Percentiles rank a stretch among this genome's conserved stretches.
Evolutionary conservation across 768 basidiomycete genomes (phyloP).

Genomic region (Mycena venus): DNA sequence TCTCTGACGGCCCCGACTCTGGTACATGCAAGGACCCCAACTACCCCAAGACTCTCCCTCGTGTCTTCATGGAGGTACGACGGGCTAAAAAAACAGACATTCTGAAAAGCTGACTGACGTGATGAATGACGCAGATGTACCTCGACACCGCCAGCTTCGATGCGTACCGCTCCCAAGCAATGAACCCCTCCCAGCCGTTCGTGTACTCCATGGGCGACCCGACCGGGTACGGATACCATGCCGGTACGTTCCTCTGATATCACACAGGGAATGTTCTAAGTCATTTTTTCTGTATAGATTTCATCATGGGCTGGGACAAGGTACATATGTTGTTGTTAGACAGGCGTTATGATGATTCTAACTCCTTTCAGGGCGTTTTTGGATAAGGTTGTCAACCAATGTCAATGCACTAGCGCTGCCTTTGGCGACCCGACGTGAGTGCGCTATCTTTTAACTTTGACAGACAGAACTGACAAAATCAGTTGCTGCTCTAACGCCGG

Average conservation of each 20-base stretch:
- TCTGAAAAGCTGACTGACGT: not conserved
- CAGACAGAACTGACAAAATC: not conserved
- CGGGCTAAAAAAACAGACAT: not conserved
- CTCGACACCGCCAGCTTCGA: conserved; percentile 57
- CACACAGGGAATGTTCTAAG: not conserved
- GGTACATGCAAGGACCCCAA: conserved; percentile 63
- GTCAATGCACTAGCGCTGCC: conserved; percentile 54
- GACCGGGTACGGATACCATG: conserved; percentile 74
- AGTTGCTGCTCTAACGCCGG: conserved; percentile 61
- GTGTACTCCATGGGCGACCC: conserved; percentile 69
- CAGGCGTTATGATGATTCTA: not conserved
- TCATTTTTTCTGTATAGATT: conserved; percentile 49
- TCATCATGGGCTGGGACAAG: conserved; percentile 72
- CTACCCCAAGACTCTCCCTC: conserved; percentile 59
- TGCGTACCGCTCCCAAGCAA: conserved; percentile 53
- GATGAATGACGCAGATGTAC: conserved; percentile 52
- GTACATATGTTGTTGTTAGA: not conserved
- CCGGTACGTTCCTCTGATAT: conserved; percentile 49
- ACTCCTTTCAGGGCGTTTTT: conserved; percentile 55
- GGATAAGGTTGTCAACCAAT: conserved; percentile 66
- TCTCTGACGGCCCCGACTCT: conserved; percentile 60
- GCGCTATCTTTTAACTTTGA: conserved; percentile 33
- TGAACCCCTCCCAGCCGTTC: conserved; percentile 64
- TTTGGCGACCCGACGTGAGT: conserved; percentile 51
- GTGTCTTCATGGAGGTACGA: conserved; percentile 67